A percentile compares a stretch with the other conserved stretches of the same genome.
Conservation (phyloP, 495 filamentous ascomycete genomes). For the Neurospora sp. region DNA sequence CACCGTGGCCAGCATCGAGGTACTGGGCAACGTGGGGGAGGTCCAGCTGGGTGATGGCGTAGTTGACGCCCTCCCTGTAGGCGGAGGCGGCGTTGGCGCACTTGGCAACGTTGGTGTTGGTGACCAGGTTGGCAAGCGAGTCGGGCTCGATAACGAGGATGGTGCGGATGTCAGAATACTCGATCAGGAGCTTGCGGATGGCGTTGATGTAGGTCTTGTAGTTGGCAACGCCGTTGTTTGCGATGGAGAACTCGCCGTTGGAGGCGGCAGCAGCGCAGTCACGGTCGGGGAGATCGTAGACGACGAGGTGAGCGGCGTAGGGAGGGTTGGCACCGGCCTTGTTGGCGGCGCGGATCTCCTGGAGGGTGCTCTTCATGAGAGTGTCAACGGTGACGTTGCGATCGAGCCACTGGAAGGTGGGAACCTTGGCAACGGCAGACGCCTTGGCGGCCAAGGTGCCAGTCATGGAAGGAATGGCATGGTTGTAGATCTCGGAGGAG, state of each 20-base stretch:
- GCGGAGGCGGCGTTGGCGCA: constrained; percentile 51
- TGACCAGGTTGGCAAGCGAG: constrained; percentile 71
- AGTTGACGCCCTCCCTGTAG: constrained; percentile 59
- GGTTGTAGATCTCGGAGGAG: constrained; percentile 41
- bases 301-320: constrained; percentile 41
- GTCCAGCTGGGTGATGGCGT: constrained; percentile 61
- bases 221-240: constrained; percentile 41
- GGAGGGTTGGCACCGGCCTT: constrained; percentile 37
- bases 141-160: constrained; percentile 62
- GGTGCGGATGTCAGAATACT: constrained; percentile 43
- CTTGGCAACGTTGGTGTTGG: constrained; percentile 56
- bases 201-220: constrained; percentile 68
- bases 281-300: constrained; percentile 69
- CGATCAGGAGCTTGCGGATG: constrained; percentile 46
- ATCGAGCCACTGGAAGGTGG: constrained; percentile 64
- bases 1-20: constrained; percentile 69
- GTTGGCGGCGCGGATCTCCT: constrained; percentile 47
- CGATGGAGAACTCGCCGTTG: constrained; percentile 63
- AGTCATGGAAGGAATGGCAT: constrained; percentile 40
- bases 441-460: constrained; percentile 34
- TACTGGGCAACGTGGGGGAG: constrained; percentile 76
- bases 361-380: constrained; percentile 41
- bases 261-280: constrained; percentile 69
- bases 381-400: constrained; percentile 47
- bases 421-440: constrained; percentile 51